These are phyloP conservation scores for Heterobasidion parviporum DNA, from an alignment of 1,284 basidiomycete species.

Conservation along the genomic window DNA sequence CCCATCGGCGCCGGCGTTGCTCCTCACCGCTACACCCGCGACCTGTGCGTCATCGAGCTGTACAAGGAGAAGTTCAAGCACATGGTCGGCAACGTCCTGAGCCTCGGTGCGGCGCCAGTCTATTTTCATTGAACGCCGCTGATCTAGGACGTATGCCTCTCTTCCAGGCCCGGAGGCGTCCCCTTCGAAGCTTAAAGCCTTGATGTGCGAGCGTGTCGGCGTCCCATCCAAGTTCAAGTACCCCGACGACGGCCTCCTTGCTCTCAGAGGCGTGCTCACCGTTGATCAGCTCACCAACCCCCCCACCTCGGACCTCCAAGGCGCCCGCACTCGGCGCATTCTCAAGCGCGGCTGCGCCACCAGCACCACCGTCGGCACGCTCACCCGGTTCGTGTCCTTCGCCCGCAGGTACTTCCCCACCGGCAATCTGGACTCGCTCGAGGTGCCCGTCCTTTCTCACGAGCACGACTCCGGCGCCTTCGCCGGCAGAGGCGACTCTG, in stretches of 20 bases:
- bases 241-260: slow-evolving; percentile 20
- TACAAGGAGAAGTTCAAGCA: slow-evolving; percentile 20
- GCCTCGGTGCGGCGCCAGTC: slow-evolving; percentile 18
- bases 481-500: slow-evolving; percentile 27
- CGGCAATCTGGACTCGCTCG: slow-evolving; percentile 22
- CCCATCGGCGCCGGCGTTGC: slow-evolving; percentile 12
- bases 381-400: slow-evolving; percentile 21
- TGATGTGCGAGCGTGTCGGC: slow-evolving; percentile 14
- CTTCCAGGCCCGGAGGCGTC: slow-evolving; percentile 20
- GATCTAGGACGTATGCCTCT: background rate
- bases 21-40: slow-evolving; percentile 21
- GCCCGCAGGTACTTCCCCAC: slow-evolving; percentile 20
- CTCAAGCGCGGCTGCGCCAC: slow-evolving; percentile 26
- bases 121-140: slow-evolving; percentile 8
- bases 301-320: slow-evolving; percentile 13
- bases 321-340: slow-evolving; percentile 20
- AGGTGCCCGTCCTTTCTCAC: slow-evolving; percentile 17
- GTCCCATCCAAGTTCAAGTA: slow-evolving; percentile 22
- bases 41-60: slow-evolving; percentile 23
- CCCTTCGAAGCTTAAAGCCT: slow-evolving; percentile 12
- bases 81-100: slow-evolving; percentile 23
- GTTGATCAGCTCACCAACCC: slow-evolving; percentile 20
- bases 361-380: slow-evolving; percentile 22
- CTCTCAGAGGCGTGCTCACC: slow-evolving; percentile 22
- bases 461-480: slow-evolving; percentile 21